Evolutionary conservation across 1,284 basidiomycete genomes (phyloP), one percentile per base, ranked within the genome.

Genomic region (Afroboletus lepidellus): DNA sequence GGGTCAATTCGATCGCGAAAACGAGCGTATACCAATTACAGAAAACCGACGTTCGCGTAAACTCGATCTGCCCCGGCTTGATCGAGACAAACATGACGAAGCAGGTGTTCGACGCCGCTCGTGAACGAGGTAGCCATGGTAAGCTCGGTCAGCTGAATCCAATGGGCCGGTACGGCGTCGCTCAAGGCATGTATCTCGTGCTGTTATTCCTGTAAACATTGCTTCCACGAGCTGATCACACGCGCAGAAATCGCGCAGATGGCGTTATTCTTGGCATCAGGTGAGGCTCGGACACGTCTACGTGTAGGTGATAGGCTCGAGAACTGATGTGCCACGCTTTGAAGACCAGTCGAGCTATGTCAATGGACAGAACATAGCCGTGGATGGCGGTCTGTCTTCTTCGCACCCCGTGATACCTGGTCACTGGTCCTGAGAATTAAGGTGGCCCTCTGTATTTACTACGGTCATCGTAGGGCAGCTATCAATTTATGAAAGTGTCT

Each of bases 61-160:
- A 97, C 69, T 82, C 89, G 16, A 84, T 97, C 57, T 95, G 92
- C 64, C 94, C 94, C 2, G 94, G 94, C 18, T 72, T 97, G 45
- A 94, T 97, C 61, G 90, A 95, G 72, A 95, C 92, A 2, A 88
- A 85, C 32, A 94, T 95, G 91, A 94, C 94, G 0, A 71, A 72
- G 48, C 63, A 64, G 7, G 78, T 85, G 18, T 97, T 97, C 61
- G 84, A 90, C 25, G 79, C 80, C 50, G 93, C 94, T 27, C 82
- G 87, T 33, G 69, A 80, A 54, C 79, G 84, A 30, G 94, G 94
- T 9, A 87, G 76, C 16, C 79, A 74, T 18, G 74, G 72, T 46
- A 94, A 88, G 72, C 81, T 97, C 49, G 94, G 94, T 2, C 90
- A 93, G 67, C 72, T 96, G 47, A 96, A 95, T 66, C 87, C 94